phyloP scores from a whole-genome alignment of 495 filamentous ascomycete genomes.

The Penicillium salamii region DNA sequence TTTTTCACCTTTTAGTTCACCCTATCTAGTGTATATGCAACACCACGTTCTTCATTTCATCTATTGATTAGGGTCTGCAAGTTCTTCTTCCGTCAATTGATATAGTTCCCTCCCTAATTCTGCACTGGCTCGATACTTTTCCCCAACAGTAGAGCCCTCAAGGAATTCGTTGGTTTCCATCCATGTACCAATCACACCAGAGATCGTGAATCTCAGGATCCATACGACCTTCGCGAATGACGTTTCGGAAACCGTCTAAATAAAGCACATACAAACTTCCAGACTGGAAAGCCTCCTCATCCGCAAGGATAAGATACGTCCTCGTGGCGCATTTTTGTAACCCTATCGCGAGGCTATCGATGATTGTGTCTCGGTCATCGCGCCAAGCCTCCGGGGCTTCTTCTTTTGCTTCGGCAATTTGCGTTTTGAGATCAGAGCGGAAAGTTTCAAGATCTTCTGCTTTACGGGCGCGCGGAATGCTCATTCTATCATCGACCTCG shows the following conservation, averaged over 20 bases:
- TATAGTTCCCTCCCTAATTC: constrained; percentile 6
- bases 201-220: constrained; percentile 1
- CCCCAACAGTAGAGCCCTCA: constrained; percentile 1
- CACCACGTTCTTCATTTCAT: too few relatives aligned
- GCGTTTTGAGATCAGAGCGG: background rate
- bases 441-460: background rate
- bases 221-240: constrained; percentile 7
- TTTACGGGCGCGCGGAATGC: background rate
- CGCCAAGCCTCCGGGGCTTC: background rate
- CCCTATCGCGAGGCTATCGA: background rate
- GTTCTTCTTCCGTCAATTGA: constrained; percentile 7
- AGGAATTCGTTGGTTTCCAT: constrained; percentile 2
- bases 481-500: background rate
- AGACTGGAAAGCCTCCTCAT: constrained; percentile 8
- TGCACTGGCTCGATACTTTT: constrained; percentile 8
- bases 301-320: constrained; percentile 7
- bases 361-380: background rate
- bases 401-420: background rate
- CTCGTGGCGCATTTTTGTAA: background rate
- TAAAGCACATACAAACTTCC: constrained; percentile 3
- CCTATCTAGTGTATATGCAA: too few relatives aligned
- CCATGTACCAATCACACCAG: constrained; percentile 1
- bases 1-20: too few relatives aligned
- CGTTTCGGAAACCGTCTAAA: constrained; percentile 6
- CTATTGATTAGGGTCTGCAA: constrained; percentile 1